Percentiles rank a stretch among this genome's conserved stretches.
These are phyloP conservation scores for Moesziomyces globuligerus DNA, from an alignment of 1,284 basidiomycete genomes.

Conservation along the genomic window DNA sequence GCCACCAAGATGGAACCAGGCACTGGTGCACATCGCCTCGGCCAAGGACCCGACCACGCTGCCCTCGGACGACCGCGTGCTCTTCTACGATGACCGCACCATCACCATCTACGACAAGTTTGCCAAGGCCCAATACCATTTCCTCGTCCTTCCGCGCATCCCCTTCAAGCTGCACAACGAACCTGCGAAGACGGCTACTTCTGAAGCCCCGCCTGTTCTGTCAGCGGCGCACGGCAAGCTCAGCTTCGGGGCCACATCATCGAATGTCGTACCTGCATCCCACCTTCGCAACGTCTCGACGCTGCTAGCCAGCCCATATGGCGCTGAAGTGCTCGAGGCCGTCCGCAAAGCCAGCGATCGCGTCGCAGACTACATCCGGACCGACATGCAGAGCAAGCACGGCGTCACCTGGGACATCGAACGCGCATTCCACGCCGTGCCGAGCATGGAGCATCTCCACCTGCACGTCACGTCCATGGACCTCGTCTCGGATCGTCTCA, in stretches of 20 bases:
- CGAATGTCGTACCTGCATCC: constrained; percentile 36
- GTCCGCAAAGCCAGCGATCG: constrained; percentile 37
- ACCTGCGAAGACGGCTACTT: not conserved
- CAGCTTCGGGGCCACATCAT: constrained; percentile 29
- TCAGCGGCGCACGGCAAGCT: constrained; percentile 41
- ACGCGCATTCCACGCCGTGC: constrained; percentile 84
- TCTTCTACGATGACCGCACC: constrained; percentile 74
- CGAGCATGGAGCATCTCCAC: constrained; percentile 70
- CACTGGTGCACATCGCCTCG: constrained; percentile 35
- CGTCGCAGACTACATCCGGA: constrained; percentile 72
- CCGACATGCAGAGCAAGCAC: constrained; percentile 78
- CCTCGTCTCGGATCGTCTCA: constrained; percentile 78
- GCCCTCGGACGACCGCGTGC: constrained; percentile 71
- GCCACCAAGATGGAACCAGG: constrained; percentile 27
- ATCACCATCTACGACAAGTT: constrained; percentile 84
- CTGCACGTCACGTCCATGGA: constrained; percentile 78
- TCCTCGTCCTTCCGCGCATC: constrained; percentile 49
- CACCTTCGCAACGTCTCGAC: constrained; percentile 48
- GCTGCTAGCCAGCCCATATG: constrained; percentile 53
- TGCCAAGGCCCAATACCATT: constrained; percentile 73
- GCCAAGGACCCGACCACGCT: constrained; percentile 20
- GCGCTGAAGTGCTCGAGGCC: constrained; percentile 39
- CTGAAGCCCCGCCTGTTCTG: constrained; percentile 11
- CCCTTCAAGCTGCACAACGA: constrained; percentile 17
- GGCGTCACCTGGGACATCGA: constrained; percentile 49